A percentile compares a stretch with the other conserved stretches of the same genome.
phyloP scores from a whole-genome alignment of 1,284 basidiomycete species.

The Sphaerobolus stellatus region DNA sequence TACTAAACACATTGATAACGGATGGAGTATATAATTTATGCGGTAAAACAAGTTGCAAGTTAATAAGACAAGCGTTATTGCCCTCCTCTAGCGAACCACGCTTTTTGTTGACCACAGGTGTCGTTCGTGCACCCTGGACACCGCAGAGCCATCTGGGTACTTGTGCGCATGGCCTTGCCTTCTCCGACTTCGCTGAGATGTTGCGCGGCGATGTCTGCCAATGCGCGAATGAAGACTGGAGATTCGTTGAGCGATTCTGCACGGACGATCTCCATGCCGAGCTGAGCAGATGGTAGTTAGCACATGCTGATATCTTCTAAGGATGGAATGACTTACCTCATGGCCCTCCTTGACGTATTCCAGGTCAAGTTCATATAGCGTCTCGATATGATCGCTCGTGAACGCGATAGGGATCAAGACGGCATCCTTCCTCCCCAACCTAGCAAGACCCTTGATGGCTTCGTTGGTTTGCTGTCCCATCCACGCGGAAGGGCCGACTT shows the following conservation, averaged over 20 bases:
- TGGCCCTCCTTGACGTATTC: conserved; percentile 92
- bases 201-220: conserved; percentile 88
- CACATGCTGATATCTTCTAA: neutral
- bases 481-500: conserved; percentile 98
- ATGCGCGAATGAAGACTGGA: conserved; percentile 95
- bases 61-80: too few species aligned
- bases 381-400: conserved; percentile 99
- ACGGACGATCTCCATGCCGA: conserved; percentile 89
- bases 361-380: conserved; percentile 93
- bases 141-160: conserved; percentile 80
- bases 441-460: conserved; percentile 89
- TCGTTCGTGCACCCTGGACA: conserved; percentile 94
- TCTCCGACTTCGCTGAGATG: conserved; percentile 71
- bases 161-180: conserved; percentile 60
- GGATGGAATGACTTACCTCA: conserved; percentile 60
- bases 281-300: conserved; percentile 48
- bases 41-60: too few species aligned
- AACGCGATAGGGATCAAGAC: conserved; percentile 96
- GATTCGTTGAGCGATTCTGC: conserved; percentile 96
- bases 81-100: conserved; percentile 75
- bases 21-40: too few species aligned
- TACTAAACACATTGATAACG: too few species aligned
- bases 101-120: conserved; percentile 85
- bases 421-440: conserved; percentile 84
- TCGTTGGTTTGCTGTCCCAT: conserved; percentile 96